Evolutionary conservation across 2,329 filamentous ascomycete species (phyloP).

Genomic region (Cladorrhinum sp.): DNA sequence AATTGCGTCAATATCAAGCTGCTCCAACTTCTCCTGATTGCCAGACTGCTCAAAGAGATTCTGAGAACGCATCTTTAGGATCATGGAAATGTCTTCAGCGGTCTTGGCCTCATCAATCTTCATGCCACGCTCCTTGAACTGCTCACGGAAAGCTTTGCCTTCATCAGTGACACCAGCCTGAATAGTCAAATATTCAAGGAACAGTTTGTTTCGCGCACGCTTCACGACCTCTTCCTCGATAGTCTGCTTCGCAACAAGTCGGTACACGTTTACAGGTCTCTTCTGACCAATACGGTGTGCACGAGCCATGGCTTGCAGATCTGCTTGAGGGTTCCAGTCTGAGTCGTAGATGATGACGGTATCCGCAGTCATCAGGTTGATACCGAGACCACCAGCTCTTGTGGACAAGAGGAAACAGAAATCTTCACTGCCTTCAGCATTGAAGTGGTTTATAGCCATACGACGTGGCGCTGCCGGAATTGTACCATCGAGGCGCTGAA

Average conservation of each 20-base stretch:
- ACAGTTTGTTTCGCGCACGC: slow-evolving; percentile 92
- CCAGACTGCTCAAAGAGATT: slow-evolving; percentile 98
- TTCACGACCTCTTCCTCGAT: slow-evolving; percentile 98
- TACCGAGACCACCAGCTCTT: slow-evolving; percentile 92
- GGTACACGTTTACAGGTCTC: slow-evolving; percentile 92
- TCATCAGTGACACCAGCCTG: slow-evolving; percentile 96
- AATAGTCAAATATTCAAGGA: slow-evolving; percentile 96
- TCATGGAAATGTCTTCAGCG: slow-evolving; percentile 91
- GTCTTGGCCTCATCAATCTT: slow-evolving; percentile 80
- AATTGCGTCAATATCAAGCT: slow-evolving; percentile 95
- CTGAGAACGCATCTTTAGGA: slow-evolving; percentile 95
- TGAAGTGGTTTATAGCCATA: slow-evolving; percentile 97
- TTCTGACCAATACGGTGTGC: slow-evolving; percentile 98
- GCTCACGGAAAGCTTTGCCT: slow-evolving; percentile 70
- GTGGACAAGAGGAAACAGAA: slow-evolving; percentile 97
- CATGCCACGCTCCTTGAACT: slow-evolving; percentile 74
- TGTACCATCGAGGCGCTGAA: slow-evolving; percentile 91
- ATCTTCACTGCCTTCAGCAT: slow-evolving; percentile 91
- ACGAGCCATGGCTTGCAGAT: slow-evolving; percentile 96
- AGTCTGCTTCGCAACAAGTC: slow-evolving; percentile 94
- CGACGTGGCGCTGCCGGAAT: slow-evolving; percentile 84
- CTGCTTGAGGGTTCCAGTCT: slow-evolving; percentile 98
- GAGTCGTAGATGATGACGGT: slow-evolving; percentile 98
- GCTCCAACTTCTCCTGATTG: slow-evolving; percentile 94
- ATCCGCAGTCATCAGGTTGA: slow-evolving; percentile 98